phyloP scores from a whole-genome alignment of 768 basidiomycete species.

The Termitomyces sp. region DNA sequence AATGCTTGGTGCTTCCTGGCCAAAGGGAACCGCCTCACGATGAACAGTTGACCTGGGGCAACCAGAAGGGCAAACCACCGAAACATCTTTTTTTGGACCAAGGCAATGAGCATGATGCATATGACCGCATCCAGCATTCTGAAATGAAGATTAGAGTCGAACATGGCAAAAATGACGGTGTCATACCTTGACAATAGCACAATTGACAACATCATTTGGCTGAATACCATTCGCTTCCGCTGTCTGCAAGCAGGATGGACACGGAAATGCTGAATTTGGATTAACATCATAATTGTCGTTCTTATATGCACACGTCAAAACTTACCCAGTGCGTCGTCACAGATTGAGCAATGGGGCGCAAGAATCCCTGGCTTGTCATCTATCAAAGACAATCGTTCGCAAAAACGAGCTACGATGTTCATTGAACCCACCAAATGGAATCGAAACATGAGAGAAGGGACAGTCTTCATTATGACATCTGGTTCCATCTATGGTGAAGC shows the following conservation, averaged over 20 bases:
- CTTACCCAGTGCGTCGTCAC: neutral
- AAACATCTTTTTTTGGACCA: neutral
- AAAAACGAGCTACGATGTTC: neutral
- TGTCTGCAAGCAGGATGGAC: neutral
- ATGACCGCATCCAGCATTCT: neutral
- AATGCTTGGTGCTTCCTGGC: neutral
- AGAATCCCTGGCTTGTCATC: neutral
- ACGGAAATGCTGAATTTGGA: neutral
- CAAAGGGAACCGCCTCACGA: neutral
- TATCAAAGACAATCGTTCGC: neutral
- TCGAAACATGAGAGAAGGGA: neutral
- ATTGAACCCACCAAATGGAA: neutral
- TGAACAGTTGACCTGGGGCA: neutral
- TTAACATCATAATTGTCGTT: neutral
- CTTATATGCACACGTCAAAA: neutral
- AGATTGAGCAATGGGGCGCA: neutral
- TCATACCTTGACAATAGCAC: neutral
- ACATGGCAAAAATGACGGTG: neutral
- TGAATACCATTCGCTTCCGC: neutral
- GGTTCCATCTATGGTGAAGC: neutral
- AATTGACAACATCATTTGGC: neutral
- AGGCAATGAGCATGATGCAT: neutral
- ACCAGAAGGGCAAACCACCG: neutral
- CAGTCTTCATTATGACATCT: neutral
- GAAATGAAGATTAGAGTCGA: neutral